A percentile compares a stretch with the other conserved stretches of the same genome.
These are phyloP conservation scores for Jacaranda copaia DNA, from an alignment of 257 asterid genomes.

Conservation along the genomic window DNA sequence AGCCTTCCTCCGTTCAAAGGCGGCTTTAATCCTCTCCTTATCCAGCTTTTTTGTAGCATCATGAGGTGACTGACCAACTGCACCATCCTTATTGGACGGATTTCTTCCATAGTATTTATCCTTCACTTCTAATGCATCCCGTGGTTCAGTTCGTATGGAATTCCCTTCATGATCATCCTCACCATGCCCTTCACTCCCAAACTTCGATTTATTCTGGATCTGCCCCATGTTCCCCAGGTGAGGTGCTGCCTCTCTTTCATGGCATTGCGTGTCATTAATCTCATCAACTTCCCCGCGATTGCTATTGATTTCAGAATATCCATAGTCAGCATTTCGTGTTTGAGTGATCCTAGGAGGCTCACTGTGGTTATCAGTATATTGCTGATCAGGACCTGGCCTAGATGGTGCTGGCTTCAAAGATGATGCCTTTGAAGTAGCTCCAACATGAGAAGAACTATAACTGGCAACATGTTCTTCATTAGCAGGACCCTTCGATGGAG, in stretches of 20 bases:
- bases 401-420: slow-evolving; percentile 55
- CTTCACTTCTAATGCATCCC: slow-evolving; percentile 56
- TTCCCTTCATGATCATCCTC: slow-evolving; percentile 43
- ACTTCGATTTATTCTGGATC: slow-evolving; percentile 39
- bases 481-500: slow-evolving; percentile 48
- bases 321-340: slow-evolving; percentile 42
- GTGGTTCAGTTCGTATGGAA: slow-evolving; percentile 46
- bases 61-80: slow-evolving; percentile 59
- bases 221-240: slow-evolving; percentile 38
- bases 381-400: slow-evolving; percentile 45
- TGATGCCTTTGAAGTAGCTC: slow-evolving; percentile 53
- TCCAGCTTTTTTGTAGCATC: slow-evolving; percentile 62
- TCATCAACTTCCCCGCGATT: slow-evolving; percentile 41
- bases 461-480: slow-evolving; percentile 55
- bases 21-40: slow-evolving; percentile 78
- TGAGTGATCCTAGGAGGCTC: slow-evolving; percentile 42
- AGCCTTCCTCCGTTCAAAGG: slow-evolving; percentile 67
- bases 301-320: slow-evolving; percentile 42
- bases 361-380: slow-evolving; percentile 39
- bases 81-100: slow-evolving; percentile 47
- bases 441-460: slow-evolving; percentile 52
- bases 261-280: slow-evolving; percentile 7
- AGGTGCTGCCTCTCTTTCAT: slow-evolving; percentile 45
- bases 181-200: slow-evolving; percentile 40
- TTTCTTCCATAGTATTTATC: slow-evolving; percentile 53